Conservation (phyloP, 2,329 filamentous ascomycete genomes). For the Lecanosticta acicola region DNA sequence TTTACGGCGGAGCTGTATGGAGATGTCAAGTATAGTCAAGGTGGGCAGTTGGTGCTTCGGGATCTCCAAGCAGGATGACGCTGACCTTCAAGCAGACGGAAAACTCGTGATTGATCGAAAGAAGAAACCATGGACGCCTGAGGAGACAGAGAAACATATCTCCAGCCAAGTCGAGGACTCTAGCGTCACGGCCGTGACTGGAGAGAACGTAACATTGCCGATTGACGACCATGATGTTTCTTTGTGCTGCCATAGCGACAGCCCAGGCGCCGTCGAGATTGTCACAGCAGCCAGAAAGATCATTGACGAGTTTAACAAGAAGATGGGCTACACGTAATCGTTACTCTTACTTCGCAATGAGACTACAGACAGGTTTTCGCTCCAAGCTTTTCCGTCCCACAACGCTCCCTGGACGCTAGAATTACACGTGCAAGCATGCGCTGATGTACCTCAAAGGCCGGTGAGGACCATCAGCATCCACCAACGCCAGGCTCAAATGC, state of each 20-base stretch:
- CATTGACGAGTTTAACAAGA: slow-evolving; percentile 38
- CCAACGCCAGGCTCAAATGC: slow-evolving; percentile 5
- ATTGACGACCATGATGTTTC: slow-evolving; percentile 40
- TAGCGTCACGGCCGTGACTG: slow-evolving; percentile 38
- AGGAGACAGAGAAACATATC: slow-evolving; percentile 40
- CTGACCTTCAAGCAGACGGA: slow-evolving; percentile 32
- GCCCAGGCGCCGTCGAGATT: slow-evolving; percentile 41
- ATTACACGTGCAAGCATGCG: background rate
- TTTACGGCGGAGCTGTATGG: slow-evolving; percentile 53
- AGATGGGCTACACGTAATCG: slow-evolving; percentile 17
- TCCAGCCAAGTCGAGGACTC: slow-evolving; percentile 37
- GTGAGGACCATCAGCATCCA: background rate
- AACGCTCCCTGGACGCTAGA: background rate
- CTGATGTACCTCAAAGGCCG: background rate
- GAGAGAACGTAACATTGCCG: slow-evolving; percentile 39
- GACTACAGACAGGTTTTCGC: background rate
- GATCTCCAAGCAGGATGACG: background rate
- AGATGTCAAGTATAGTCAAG: slow-evolving; percentile 49
- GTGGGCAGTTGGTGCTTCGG: background rate
- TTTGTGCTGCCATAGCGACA: slow-evolving; percentile 43
- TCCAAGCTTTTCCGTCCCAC: background rate
- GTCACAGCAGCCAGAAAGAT: slow-evolving; percentile 38
- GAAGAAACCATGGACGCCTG: slow-evolving; percentile 48
- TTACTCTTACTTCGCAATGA: background rate
- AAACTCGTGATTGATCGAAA: slow-evolving; percentile 53